Evolutionary conservation across 805 yeast genomes (phyloP).

Genomic region (Candida ponderosae): DNA sequence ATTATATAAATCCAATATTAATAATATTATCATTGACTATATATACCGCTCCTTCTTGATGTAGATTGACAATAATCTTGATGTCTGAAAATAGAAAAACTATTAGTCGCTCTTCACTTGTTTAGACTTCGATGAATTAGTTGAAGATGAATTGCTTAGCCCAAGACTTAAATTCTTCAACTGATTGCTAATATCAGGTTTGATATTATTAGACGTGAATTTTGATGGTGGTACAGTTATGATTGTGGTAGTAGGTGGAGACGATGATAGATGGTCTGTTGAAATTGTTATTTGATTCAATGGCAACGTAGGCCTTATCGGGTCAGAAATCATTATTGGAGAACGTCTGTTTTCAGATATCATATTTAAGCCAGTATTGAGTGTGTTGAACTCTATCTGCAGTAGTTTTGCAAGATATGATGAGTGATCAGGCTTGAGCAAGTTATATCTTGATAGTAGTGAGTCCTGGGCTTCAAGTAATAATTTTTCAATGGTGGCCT

Average conservation of each 20-base stretch:
- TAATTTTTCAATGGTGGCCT: constrained; percentile 1
- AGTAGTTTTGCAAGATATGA: constrained; percentile 9
- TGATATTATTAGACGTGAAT: neutral
- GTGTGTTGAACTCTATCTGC: constrained; percentile 10
- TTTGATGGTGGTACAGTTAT: neutral
- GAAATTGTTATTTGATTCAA: no score
- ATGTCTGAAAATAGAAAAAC: no score
- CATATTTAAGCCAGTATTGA: constrained; percentile 10
- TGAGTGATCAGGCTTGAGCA: constrained; percentile 4
- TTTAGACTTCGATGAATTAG: neutral
- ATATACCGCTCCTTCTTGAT: no score
- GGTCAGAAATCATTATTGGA: neutral
- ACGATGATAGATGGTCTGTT: neutral
- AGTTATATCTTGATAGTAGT: constrained; percentile 4
- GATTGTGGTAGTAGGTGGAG: neutral
- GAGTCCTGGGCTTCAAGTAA: constrained; percentile 4
- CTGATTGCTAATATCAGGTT: neutral
- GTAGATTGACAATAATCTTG: no score
- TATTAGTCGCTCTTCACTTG: neutral
- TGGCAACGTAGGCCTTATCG: neutral
- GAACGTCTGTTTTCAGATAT: constrained; percentile 4
- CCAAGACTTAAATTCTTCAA: neutral
- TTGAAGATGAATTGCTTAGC: no score
- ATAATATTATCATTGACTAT: no score
- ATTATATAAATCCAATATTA: no score